Conservation (phyloP, 768 basidiomycete species). For the Mycena vitilis region DNA sequence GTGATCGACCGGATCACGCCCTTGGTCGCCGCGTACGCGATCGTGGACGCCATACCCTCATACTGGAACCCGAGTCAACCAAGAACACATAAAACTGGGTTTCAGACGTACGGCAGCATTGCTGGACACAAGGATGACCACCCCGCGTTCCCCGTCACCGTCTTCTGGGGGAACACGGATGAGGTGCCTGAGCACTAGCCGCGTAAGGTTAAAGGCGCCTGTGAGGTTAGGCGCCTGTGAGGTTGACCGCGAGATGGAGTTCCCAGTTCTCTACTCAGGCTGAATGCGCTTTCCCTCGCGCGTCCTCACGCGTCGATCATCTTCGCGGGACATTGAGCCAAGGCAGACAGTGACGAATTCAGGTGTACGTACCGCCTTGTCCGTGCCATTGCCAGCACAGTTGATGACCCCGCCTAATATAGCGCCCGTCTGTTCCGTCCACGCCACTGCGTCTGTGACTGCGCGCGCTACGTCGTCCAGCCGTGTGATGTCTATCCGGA, state of each 20-base stretch:
- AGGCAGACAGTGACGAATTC: not conserved
- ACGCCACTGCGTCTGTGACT: conserved; percentile 41
- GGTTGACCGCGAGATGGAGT: conserved; percentile 50
- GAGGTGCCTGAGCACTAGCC: conserved; percentile 48
- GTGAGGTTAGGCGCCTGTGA: too few relatives aligned
- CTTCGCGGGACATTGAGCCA: conserved; percentile 28
- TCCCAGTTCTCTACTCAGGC: conserved; percentile 51
- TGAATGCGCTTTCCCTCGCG: conserved; percentile 45
- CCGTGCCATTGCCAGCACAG: conserved; percentile 51
- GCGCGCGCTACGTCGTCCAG: conserved; percentile 44
- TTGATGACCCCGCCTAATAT: conserved; percentile 52
- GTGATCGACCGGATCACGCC: conserved; percentile 53
- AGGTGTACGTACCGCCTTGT: conserved; percentile 34
- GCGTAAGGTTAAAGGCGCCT: conserved; percentile 53
- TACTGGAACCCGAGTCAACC: conserved; percentile 38
- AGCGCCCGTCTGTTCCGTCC: conserved; percentile 42
- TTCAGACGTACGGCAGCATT: conserved; percentile 44
- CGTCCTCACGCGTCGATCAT: conserved; percentile 46
- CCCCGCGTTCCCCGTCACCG: conserved; percentile 50
- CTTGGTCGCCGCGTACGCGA: conserved; percentile 53
- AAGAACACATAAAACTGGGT: not conserved
- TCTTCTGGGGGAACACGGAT: conserved; percentile 42
- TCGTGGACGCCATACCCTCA: conserved; percentile 53
- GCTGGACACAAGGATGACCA: conserved; percentile 52
- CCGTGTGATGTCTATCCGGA: conserved; percentile 44